Evolutionary conservation across 768 basidiomycete species (phyloP).

Genomic region (Tulasnella sp.): DNA sequence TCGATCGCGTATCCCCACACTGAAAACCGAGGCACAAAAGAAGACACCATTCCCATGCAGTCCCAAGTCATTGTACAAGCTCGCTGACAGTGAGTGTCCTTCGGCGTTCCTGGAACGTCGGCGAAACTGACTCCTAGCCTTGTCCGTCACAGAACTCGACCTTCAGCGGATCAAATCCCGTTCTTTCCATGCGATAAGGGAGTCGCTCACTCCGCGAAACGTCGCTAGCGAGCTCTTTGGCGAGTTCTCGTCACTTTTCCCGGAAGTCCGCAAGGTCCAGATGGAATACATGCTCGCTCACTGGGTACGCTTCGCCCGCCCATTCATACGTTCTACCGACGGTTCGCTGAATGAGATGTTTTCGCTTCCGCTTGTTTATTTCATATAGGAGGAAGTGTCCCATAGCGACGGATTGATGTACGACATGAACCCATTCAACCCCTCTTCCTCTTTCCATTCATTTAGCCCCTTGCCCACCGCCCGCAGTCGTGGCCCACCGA

Average conservation of each 20-base stretch:
- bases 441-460: constrained; percentile 3
- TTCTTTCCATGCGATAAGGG: constrained; percentile 8
- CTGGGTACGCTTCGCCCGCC: background rate
- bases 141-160: constrained; percentile 1
- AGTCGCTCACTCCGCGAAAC: constrained; percentile 7
- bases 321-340: background rate
- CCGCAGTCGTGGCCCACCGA: background rate
- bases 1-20: constrained; percentile 2
- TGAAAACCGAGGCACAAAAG: constrained; percentile 1
- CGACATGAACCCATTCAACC: constrained; percentile 9
- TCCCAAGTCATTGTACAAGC: constrained; percentile 12
- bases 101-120: background rate
- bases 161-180: constrained; percentile 1
- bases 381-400: constrained; percentile 11
- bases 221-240: constrained; percentile 9
- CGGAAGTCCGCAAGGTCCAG: constrained; percentile 7
- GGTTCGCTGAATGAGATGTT: background rate
- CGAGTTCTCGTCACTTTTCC: constrained; percentile 5
- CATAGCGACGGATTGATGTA: constrained; percentile 11
- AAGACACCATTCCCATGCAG: constrained; percentile 6
- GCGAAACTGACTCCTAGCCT: background rate
- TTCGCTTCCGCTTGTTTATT: background rate
- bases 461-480: background rate
- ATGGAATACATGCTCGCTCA: constrained; percentile 11
- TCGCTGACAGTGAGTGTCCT: constrained; percentile 4